phyloP scores from a whole-genome alignment of 495 filamentous ascomycete genomes.

The Aspergillus olivimuriae region DNA sequence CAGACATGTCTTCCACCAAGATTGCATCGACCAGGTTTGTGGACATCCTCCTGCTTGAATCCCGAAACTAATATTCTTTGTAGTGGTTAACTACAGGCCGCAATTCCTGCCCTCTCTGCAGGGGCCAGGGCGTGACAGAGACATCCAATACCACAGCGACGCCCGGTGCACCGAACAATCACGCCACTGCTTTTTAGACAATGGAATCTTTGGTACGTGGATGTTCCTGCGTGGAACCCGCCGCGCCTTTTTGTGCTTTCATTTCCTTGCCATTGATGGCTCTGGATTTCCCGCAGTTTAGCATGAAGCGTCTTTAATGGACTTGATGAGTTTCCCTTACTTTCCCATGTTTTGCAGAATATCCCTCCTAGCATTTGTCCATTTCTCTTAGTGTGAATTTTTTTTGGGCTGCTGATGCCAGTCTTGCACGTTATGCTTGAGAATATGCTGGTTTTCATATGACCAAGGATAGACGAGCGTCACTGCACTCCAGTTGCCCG shows the following conservation, averaged over 20 bases:
- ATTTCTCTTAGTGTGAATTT: not conserved
- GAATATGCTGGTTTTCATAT: too few relatives aligned
- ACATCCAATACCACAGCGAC: conserved; percentile 19
- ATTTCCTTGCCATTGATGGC: not conserved
- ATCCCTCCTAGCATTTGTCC: not conserved
- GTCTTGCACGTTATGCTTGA: not conserved
- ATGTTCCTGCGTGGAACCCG: too few relatives aligned
- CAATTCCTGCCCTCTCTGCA: conserved; percentile 71
- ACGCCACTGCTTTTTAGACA: conserved; percentile 16
- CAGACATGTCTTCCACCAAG: conserved; percentile 63
- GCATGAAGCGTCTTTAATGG: not conserved
- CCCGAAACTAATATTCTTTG: conserved; percentile 8
- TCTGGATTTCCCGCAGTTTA: not conserved
- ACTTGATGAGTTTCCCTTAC: too few relatives aligned
- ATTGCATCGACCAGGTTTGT: conserved; percentile 72
- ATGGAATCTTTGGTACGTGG: too few relatives aligned
- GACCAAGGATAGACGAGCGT: too few relatives aligned
- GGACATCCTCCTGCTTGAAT: not conserved
- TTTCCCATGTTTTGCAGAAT: not conserved
- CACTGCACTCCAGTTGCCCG: too few relatives aligned
- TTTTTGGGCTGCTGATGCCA: not conserved
- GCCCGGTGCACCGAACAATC: conserved; percentile 15
- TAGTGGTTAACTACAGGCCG: conserved; percentile 76
- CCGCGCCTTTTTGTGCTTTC: not conserved
- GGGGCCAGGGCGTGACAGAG: conserved; percentile 59